Evolutionary conservation across 1,284 basidiomycete species (phyloP).

Genomic region (Cryptococcus deneoformans): DNA sequence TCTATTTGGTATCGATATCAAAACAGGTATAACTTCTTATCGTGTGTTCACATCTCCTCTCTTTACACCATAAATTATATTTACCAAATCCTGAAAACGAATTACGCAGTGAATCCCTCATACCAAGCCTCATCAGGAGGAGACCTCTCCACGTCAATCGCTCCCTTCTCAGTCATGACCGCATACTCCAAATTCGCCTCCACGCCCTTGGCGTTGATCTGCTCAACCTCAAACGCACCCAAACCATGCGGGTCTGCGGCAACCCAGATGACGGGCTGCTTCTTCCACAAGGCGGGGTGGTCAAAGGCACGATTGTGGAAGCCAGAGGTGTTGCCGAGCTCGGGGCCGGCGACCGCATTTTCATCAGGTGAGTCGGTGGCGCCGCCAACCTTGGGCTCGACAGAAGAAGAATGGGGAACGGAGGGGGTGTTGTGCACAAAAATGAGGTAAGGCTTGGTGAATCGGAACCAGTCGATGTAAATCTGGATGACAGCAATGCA

Average conservation of each 20-base stretch:
- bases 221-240: conserved; percentile 40
- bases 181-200: conserved; percentile 45
- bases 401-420: conserved; percentile 8
- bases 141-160: conserved; percentile 36
- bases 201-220: conserved; percentile 42
- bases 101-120: conserved; percentile 12
- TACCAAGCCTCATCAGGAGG: conserved; percentile 48
- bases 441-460: conserved; percentile 33
- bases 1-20: too few species aligned
- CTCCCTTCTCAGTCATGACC: conserved; percentile 44
- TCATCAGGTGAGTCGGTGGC: conserved; percentile 18
- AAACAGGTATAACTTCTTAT: too few species aligned
- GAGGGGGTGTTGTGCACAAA: conserved; percentile 32
- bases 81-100: too few species aligned
- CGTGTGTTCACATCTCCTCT: too few species aligned
- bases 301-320: conserved; percentile 45
- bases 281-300: conserved; percentile 51
- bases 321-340: conserved; percentile 40
- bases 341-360: conserved; percentile 26
- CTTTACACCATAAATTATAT: too few species aligned
- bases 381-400: conserved; percentile 20
- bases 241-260: conserved; percentile 47
- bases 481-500: conserved; percentile 38
- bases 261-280: conserved; percentile 49
- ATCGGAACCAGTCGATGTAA: conserved; percentile 45